phyloP scores from a whole-genome alignment of 2,329 filamentous ascomycete species.

The Microcyclospora tardicrescens region DNA sequence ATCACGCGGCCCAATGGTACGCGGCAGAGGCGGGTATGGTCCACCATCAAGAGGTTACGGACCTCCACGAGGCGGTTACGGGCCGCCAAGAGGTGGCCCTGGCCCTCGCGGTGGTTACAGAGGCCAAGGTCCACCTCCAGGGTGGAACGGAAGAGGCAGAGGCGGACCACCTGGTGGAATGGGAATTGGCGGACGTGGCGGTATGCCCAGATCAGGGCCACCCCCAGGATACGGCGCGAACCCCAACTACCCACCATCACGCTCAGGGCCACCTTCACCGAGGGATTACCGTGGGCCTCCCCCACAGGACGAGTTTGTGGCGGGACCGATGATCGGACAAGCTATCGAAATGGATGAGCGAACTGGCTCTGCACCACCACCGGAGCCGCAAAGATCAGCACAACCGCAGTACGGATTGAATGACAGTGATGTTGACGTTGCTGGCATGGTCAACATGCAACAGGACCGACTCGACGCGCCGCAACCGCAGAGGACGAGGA shows the following conservation, averaged over 20 bases:
- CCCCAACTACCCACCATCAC: conserved; percentile 11
- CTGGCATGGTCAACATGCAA: conserved; percentile 60
- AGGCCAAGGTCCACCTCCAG: conserved; percentile 22
- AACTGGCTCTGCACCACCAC: conserved; percentile 38
- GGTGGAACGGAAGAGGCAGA: conserved; percentile 15
- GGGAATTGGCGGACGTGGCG: conserved; percentile 14
- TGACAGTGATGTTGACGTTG: conserved; percentile 59
- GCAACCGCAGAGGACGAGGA: conserved; percentile 54
- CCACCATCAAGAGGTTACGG: conserved; percentile 30
- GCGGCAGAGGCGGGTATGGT: conserved; percentile 21
- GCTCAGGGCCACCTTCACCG: conserved; percentile 7
- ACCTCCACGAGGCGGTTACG: conserved; percentile 41
- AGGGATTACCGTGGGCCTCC: conserved; percentile 19
- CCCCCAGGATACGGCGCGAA: conserved; percentile 17
- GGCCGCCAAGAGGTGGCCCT: conserved; percentile 32
- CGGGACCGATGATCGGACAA: conserved; percentile 40
- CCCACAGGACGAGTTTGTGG: conserved; percentile 10
- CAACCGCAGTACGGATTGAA: conserved; percentile 27
- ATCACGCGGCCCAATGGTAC: conserved; percentile 19
- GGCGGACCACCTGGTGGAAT: conserved; percentile 15
- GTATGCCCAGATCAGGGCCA: conserved; percentile 13
- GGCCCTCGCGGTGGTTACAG: conserved; percentile 29
- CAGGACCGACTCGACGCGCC: conserved; percentile 30
- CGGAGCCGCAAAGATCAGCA: conserved; percentile 5
- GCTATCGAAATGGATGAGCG: conserved; percentile 70